These are phyloP conservation scores for Russula sp. DNA, from an alignment of 768 basidiomycete genomes.

Conservation along the genomic window DNA sequence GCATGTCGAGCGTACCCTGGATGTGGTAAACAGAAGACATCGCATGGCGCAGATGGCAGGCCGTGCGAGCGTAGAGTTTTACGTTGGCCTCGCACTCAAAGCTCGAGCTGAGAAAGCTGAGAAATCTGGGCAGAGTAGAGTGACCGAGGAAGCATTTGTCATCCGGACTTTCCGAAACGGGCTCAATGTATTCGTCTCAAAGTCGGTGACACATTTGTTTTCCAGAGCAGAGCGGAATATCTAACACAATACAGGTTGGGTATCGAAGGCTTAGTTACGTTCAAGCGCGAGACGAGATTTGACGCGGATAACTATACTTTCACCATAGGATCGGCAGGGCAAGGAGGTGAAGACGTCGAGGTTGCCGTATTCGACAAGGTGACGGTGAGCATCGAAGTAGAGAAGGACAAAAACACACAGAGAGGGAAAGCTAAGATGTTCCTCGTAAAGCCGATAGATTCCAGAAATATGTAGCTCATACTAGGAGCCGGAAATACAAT, in stretches of 20 bases:
- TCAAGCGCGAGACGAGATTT: conserved; percentile 86
- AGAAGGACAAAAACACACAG: conserved; percentile 93
- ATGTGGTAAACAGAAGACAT: conserved; percentile 87
- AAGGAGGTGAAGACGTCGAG: conserved; percentile 44
- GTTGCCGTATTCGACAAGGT: conserved; percentile 95
- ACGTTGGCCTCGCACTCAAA: conserved; percentile 89
- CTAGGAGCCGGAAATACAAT: background rate
- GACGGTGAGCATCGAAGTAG: conserved; percentile 82
- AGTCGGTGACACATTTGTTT: conserved; percentile 52
- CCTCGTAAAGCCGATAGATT: conserved; percentile 64
- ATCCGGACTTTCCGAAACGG: conserved; percentile 95
- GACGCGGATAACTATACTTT: conserved; percentile 90
- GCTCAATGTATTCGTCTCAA: conserved; percentile 91
- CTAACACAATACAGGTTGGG: conserved; percentile 60
- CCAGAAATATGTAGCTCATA: conserved; percentile 39
- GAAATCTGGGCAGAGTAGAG: conserved; percentile 40
- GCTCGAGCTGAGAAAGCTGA: conserved; percentile 54
- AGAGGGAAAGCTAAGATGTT: conserved; percentile 86
- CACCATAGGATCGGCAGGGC: conserved; percentile 51
- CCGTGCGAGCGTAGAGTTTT: conserved; percentile 95
- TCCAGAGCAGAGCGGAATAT: background rate
- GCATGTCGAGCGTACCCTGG: conserved; percentile 82
- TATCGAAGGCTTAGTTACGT: conserved; percentile 90
- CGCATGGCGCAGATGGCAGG: conserved; percentile 98
- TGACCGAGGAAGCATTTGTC: conserved; percentile 85